A percentile compares a stretch with the other conserved stretches of the same genome.
phyloP scores from a whole-genome alignment of 306 rosid species.

The Comarum palustre region DNA sequence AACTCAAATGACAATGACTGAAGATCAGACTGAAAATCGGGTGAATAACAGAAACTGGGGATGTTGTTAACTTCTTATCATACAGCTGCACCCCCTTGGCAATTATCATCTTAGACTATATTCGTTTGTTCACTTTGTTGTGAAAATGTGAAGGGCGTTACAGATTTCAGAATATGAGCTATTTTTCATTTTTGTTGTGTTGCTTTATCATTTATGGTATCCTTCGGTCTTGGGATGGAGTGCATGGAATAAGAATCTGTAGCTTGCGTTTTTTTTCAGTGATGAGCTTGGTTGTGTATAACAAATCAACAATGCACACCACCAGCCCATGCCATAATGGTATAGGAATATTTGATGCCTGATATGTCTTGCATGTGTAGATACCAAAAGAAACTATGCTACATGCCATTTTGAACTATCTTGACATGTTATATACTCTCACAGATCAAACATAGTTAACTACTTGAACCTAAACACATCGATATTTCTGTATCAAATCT shows the following conservation, averaged over 20 bases:
- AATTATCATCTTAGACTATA: neutral
- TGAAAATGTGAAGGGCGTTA: neutral
- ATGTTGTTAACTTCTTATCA: no score
- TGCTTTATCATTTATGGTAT: neutral
- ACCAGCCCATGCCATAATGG: neutral
- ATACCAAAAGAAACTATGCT: neutral
- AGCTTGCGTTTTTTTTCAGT: neutral
- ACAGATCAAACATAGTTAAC: neutral
- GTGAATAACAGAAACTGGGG: no score
- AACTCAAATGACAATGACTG: neutral
- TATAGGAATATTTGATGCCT: neutral
- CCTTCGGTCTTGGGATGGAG: neutral
- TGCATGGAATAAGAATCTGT: neutral
- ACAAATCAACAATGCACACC: neutral
- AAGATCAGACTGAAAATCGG: no score
- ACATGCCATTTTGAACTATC: neutral
- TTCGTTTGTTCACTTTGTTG: no score
- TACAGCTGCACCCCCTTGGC: neutral
- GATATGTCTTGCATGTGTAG: neutral
- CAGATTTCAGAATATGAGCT: neutral
- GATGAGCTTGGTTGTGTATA: neutral
- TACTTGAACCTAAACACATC: neutral
- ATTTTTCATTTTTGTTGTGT: neutral
- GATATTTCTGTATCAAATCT: neutral
- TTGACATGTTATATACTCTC: neutral